Base-by-base conservation (phyloP, 2,329 filamentous ascomycete genomes). In the Fusarium ambrosium region DNA sequence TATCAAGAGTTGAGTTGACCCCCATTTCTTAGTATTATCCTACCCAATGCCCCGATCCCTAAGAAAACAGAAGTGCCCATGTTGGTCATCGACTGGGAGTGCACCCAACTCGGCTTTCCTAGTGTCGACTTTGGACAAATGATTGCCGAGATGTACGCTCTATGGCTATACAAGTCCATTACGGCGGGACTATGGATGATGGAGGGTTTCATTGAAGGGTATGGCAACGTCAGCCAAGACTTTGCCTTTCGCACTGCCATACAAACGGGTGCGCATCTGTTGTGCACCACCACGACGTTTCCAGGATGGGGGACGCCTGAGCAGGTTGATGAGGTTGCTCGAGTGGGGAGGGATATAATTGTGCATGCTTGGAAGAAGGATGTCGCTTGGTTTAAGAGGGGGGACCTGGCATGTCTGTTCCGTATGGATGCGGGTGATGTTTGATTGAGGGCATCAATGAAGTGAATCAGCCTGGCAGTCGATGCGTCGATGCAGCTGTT, bases 91-190 rank as follows among this genome's bases (percentile, higher is more conserved):
- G 41, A 66, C 20, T 68, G 62, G 41, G 66, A 68, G 41, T 14
- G 37, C 13, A 32, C 41, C 4, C 62, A 66, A 9, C 36, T 66
- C 6, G 53, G 53, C 1, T 29, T 36, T 0, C 53, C 66, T 2
- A 43, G 27, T 7, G 34, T 55, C 18, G 66, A 68, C 9, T 36
- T 55, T 6, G 62, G 66, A 4, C n/a, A 68, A 41, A 68, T 68
- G 62, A 68, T 68, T 2, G 66, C 66, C 13, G 62, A 66, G 18
- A 68, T 68, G 41, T 68, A 68, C 18, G 66, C 62, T 5, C 14
- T 66, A 10, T 68, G 62, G 62, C 16, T 66, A 20, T 66, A 66
- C 27, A 60, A 68, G 41, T 66, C 53, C 20, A 24, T 43, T 13
- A 34, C 45, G 3, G 53, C 53, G 2, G 53, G 66, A 5, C 18